Evolutionary conservation across 2,329 filamentous ascomycete genomes (phyloP).

Genomic region (Colletotrichum eleusines): DNA sequence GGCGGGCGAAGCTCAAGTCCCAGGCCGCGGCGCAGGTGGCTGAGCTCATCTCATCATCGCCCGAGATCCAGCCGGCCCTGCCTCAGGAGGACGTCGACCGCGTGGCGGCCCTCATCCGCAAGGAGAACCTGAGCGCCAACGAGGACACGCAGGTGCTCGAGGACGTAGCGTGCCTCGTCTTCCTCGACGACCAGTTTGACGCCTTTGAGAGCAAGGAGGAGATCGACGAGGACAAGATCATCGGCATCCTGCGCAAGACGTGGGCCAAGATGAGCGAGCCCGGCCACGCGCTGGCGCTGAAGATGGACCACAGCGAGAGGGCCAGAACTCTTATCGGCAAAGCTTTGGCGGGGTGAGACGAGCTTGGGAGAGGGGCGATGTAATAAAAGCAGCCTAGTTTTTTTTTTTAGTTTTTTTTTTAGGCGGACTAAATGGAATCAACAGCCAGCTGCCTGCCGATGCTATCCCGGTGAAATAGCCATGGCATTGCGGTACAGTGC

Average conservation of each 20-base stretch:
- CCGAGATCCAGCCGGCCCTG: slow-evolving; percentile 53
- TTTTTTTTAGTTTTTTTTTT: no score
- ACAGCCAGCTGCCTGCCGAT: slow-evolving; percentile 4
- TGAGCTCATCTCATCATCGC: slow-evolving; percentile 61
- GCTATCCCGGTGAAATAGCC: slow-evolving; percentile 13
- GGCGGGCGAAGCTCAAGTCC: slow-evolving; percentile 80
- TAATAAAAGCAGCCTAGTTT: background rate
- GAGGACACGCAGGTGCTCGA: slow-evolving; percentile 80
- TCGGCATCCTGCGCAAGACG: slow-evolving; percentile 78
- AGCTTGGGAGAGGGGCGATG: background rate
- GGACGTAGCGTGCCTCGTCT: slow-evolving; percentile 89
- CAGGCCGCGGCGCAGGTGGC: slow-evolving; percentile 69
- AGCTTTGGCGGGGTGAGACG: slow-evolving; percentile 59
- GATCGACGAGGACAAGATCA: slow-evolving; percentile 80
- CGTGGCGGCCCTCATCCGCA: slow-evolving; percentile 80
- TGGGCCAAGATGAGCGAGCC: slow-evolving; percentile 80
- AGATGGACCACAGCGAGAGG: slow-evolving; percentile 73
- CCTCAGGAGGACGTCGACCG: slow-evolving; percentile 66
- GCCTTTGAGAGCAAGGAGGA: slow-evolving; percentile 77
- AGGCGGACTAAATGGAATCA: background rate
- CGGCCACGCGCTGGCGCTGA: slow-evolving; percentile 73
- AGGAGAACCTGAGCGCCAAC: slow-evolving; percentile 75
- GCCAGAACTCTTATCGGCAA: slow-evolving; percentile 72
- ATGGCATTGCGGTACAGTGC: slow-evolving; percentile 30
- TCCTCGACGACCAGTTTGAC: slow-evolving; percentile 88